These are phyloP conservation scores for Suhomyces ambrosiae DNA, from an alignment of 1,139 yeast genomes.

Conservation along the genomic window DNA sequence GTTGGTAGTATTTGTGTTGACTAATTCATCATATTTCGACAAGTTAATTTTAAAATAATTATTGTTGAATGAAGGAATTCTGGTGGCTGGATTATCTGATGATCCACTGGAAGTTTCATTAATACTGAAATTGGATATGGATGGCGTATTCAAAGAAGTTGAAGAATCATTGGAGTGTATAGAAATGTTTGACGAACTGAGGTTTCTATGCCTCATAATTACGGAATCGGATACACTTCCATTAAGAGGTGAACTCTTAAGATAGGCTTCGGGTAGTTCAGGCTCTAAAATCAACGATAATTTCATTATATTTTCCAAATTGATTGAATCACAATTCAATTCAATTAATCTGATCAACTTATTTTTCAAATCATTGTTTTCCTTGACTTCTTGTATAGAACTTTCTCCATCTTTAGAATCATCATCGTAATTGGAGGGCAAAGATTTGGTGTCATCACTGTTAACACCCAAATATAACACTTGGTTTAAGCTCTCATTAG, in stretches of 20 bases:
- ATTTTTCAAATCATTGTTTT: conserved; percentile 21
- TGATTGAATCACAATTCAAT: conserved; percentile 42
- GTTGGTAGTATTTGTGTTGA: conserved; percentile 9
- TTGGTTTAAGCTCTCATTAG: conserved; percentile 50
- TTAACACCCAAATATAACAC: conserved; percentile 45
- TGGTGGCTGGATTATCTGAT: conserved; percentile 21
- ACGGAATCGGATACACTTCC: conserved; percentile 14
- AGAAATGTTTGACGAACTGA: conserved; percentile 28
- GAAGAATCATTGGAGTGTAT: conserved; percentile 33
- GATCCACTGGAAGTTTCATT: conserved; percentile 4
- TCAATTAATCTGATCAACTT: conserved; percentile 40
- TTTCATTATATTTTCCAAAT: conserved; percentile 43
- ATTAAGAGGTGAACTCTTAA: conserved; percentile 20
- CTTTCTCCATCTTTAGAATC: conserved; percentile 8
- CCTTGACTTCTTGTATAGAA: conserved; percentile 4
- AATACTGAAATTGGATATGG: conserved; percentile 9
- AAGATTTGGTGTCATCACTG: conserved; percentile 32
- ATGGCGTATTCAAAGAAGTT: conserved; percentile 14
- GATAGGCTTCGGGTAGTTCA: conserved; percentile 43
- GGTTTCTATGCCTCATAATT: conserved; percentile 16
- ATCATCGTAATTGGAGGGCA: conserved; percentile 19
- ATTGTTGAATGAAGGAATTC: conserved; percentile 44
- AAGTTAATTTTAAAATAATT: conserved; percentile 39
- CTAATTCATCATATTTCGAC: conserved; percentile 40
- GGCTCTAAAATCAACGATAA: conserved; percentile 43